These are phyloP conservation scores for Enterocytospora artemiae DNA, from an alignment of 371 early-diverging fungal genomes.

Conservation along the genomic window DNA sequence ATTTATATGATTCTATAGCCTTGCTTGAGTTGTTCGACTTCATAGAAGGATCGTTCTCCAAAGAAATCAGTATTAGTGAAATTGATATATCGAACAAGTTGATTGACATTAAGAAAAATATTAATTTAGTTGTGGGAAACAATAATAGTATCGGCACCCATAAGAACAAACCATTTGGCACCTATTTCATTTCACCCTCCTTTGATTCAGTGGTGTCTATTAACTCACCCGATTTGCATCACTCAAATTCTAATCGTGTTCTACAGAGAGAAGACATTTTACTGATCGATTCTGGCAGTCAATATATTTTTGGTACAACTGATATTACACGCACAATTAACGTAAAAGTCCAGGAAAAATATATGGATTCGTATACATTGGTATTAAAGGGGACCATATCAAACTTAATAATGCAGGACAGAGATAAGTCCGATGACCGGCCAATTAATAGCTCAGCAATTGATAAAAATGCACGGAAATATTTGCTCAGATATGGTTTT, in stretches of 20 bases:
- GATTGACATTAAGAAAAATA: slow-evolving; percentile 61
- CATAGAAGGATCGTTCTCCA: slow-evolving; percentile 72
- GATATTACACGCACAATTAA: slow-evolving; percentile 83
- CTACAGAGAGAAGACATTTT: slow-evolving; percentile 68
- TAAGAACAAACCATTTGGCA: too few relatives aligned
- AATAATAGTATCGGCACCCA: too few relatives aligned
- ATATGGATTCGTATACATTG: too few relatives aligned
- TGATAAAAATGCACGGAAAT: slow-evolving; percentile 73
- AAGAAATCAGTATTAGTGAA: slow-evolving; percentile 61
- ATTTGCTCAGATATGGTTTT: slow-evolving; percentile 77
- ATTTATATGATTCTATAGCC: slow-evolving; percentile 80
- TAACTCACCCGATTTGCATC: slow-evolving; percentile 94
- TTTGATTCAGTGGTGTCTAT: slow-evolving; percentile 90
- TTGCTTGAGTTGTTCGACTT: slow-evolving; percentile 80
- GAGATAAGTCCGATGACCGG: slow-evolving; percentile 75
- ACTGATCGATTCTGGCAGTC: slow-evolving; percentile 91
- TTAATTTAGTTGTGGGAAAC: too few relatives aligned
- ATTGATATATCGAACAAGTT: slow-evolving; percentile 69
- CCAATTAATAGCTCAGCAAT: slow-evolving; percentile 71
- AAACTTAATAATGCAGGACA: slow-evolving; percentile 85
- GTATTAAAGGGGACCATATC: too few relatives aligned
- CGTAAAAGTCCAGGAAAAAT: slow-evolving; percentile 60
- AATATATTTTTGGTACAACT: slow-evolving; percentile 85
- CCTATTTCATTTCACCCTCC: slow-evolving; percentile 68
- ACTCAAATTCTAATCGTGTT: slow-evolving; percentile 69